Evolutionary conservation across 306 rosid genomes (phyloP).

Genomic region (Gastrolobium bilobum): DNA sequence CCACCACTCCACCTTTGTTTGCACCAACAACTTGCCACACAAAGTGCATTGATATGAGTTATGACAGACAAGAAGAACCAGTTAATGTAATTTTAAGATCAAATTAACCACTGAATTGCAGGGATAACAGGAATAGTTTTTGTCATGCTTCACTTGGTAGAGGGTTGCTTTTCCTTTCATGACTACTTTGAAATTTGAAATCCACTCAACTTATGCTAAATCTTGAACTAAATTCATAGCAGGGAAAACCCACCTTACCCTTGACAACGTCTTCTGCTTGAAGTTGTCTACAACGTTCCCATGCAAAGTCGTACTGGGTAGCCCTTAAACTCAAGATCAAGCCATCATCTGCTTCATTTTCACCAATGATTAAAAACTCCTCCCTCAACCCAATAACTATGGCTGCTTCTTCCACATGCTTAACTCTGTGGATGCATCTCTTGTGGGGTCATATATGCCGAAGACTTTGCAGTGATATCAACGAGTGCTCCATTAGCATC

Average conservation of each 20-base stretch:
- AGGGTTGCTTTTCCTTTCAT: too few relatives aligned
- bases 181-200: too few relatives aligned
- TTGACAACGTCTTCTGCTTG: conserved; percentile 88
- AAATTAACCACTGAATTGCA: conserved; percentile 14
- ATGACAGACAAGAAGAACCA: too few relatives aligned
- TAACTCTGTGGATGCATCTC: conserved; percentile 78
- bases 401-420: conserved; percentile 81
- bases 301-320: conserved; percentile 76
- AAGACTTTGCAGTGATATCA: conserved; percentile 84
- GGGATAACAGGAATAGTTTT: neutral
- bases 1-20: conserved; percentile 97
- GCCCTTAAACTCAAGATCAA: conserved; percentile 77
- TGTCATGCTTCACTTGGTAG: neutral
- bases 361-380: conserved; percentile 84
- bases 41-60: too few relatives aligned
- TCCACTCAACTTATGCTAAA: too few relatives aligned
- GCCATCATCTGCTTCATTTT: conserved; percentile 79
- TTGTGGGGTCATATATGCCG: conserved; percentile 77
- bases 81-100: neutral
- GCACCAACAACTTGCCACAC: conserved; percentile 76
- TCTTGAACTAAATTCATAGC: conserved; percentile 3
- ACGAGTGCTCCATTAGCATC: conserved; percentile 81
- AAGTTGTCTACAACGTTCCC: conserved; percentile 94
- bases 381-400: conserved; percentile 71
- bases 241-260: conserved; percentile 83